Evolutionary conservation across 176 grass and related monocot species (phyloP), one percentile per base, ranked within the genome.

Genomic region (Luzula sylvatica): DNA sequence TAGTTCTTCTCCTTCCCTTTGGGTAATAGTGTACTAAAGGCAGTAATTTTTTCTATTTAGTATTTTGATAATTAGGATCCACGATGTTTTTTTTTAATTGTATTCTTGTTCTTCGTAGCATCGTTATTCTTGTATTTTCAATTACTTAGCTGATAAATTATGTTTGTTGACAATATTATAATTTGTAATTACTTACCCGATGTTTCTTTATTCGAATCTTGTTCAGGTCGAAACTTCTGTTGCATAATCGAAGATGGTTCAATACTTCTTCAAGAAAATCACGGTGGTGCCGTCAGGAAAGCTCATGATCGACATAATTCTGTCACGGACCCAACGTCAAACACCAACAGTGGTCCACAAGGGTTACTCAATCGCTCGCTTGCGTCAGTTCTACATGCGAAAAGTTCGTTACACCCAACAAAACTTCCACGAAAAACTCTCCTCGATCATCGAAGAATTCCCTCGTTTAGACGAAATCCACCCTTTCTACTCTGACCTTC

Each of bases 241-340:
- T n/a, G n/a, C n/a, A n/a, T n/a, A n/a, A n/a, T n/a, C n/a, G n/a
- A 71, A 71, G 67, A 80, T 80, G 69, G 76, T 73, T 44, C 76
- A 73, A 26, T 80, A 67, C 39, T 73, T 73, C 39, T 80, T 80
- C 63, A 80, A 80, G 49, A 71, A 66, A 50, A 80, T 73, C 8
- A 80, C 76, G 11, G 63, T 80, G 18, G 76, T 80, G 40, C 76
- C 76, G 11, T 61, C 76, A 20, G 69, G 62, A 26, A 73, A 80
- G 76, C 68, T 73, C n/a, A 62, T 80, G 47, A 60, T 80, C 5
- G 69, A 80, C 55, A 80, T 80, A 21, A 73, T 80, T 27, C 62
- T 80, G 4, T 73, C 76, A 9, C 60, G 76, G 24, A 73, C 76
- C 3, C 76, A 72, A 39, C 16, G 76, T 0, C 76, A 79, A 47